phyloP scores from a whole-genome alignment of 2,329 filamentous ascomycete genomes.

The Microdochium paspali region DNA sequence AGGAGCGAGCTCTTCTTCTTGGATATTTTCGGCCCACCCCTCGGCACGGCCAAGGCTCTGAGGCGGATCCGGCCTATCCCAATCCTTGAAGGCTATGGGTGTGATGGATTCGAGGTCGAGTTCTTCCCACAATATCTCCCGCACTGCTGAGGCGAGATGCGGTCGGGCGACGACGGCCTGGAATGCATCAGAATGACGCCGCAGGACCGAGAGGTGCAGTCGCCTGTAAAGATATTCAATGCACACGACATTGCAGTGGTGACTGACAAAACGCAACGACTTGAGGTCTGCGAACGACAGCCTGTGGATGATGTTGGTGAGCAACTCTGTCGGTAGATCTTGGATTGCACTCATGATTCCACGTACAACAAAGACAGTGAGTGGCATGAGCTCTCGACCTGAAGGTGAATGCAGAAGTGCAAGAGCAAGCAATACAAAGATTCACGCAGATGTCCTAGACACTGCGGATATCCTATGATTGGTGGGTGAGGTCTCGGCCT shows the following conservation, averaged over 20 bases:
- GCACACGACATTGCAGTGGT: neutral
- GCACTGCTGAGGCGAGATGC: neutral
- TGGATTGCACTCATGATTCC: neutral
- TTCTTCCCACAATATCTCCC: neutral
- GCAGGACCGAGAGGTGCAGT: neutral
- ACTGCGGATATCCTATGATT: neutral
- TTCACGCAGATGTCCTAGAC: no score
- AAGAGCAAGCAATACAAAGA: no score
- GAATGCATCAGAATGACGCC: neutral
- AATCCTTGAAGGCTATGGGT: neutral
- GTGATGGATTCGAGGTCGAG: neutral
- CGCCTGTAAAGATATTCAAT: neutral
- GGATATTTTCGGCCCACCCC: neutral
- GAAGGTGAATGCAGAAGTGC: no score
- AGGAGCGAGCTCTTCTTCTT: neutral
- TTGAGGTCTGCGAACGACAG: neutral
- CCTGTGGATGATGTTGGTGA: neutral
- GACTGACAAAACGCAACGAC: neutral
- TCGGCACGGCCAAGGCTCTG: neutral
- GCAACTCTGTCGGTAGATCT: neutral
- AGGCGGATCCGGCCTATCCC: neutral
- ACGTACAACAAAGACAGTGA: no score
- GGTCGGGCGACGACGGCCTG: neutral
- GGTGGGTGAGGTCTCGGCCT: neutral
- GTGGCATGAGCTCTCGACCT: no score